phyloP scores from a whole-genome alignment of 1,284 basidiomycete genomes.

The Pascua guehoae region DNA sequence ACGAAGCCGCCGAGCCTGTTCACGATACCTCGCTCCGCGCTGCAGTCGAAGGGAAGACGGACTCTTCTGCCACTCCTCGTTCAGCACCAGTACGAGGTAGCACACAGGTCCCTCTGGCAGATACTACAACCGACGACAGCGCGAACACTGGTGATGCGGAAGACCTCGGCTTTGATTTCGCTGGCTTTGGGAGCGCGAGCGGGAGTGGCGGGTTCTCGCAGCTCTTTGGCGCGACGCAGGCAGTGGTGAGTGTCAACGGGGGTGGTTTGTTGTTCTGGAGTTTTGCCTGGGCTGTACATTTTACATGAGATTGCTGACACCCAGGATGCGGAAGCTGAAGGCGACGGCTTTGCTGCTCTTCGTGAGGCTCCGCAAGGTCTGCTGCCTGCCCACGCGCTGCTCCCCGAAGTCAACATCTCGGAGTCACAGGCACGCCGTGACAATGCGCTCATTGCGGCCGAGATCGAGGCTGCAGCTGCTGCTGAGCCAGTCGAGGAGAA shows the following conservation, averaged over 20 bases:
- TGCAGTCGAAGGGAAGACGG: background rate
- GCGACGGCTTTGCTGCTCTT: slow-evolving; percentile 29
- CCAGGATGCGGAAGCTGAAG: too few species aligned
- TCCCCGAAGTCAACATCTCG: slow-evolving; percentile 35
- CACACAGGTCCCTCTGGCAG: background rate
- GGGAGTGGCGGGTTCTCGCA: slow-evolving; percentile 39
- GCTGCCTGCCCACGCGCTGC: slow-evolving; percentile 24
- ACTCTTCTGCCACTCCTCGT: too few species aligned
- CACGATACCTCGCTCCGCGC: background rate
- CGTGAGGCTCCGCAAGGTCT: slow-evolving; percentile 23
- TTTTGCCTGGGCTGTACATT: too few species aligned
- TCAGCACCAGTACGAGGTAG: too few species aligned
- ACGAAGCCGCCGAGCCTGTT: background rate
- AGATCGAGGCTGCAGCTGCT: slow-evolving; percentile 24
- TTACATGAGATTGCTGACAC: too few species aligned
- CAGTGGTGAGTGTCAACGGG: too few species aligned
- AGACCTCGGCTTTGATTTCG: slow-evolving; percentile 14
- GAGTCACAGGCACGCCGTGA: slow-evolving; percentile 40
- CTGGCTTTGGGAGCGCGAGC: slow-evolving; percentile 22
- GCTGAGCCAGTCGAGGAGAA: slow-evolving; percentile 7
- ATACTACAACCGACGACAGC: background rate
- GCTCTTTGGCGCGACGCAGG: slow-evolving; percentile 39
- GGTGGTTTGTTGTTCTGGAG: too few species aligned
- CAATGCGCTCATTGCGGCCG: slow-evolving; percentile 38
- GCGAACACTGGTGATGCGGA: background rate